These are phyloP conservation scores for Sporobolomyces roseus DNA, from an alignment of 768 basidiomycete species.

Conservation along the genomic window DNA sequence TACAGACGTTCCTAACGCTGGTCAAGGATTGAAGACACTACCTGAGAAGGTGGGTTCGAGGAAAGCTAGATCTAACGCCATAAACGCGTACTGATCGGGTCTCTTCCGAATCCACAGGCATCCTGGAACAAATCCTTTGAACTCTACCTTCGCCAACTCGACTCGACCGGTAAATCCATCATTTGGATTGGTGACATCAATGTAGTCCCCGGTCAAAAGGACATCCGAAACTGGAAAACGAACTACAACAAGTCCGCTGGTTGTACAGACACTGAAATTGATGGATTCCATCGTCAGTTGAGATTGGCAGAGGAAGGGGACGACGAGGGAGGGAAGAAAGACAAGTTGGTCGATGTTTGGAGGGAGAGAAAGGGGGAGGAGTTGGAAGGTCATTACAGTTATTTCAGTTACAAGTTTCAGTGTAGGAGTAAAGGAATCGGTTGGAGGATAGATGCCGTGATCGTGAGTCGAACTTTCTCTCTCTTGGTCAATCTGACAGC, in stretches of 20 bases:
- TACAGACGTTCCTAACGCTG: constrained; percentile 82
- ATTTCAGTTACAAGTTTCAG: constrained; percentile 62
- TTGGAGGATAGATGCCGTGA: constrained; percentile 76
- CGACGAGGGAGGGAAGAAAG: constrained; percentile 47
- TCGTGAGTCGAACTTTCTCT: constrained; percentile 21
- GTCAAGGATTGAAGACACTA: constrained; percentile 59
- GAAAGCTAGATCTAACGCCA: too few species aligned
- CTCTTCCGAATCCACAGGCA: constrained; percentile 53
- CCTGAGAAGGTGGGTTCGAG: constrained; percentile 8
- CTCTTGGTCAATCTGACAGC: too few species aligned
- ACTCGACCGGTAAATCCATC: constrained; percentile 73
- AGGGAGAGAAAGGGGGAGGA: constrained; percentile 52
- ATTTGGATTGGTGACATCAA: constrained; percentile 87
- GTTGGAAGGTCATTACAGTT: constrained; percentile 64
- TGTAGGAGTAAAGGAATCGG: constrained; percentile 68
- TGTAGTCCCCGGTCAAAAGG: constrained; percentile 69
- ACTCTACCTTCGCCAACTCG: constrained; percentile 64
- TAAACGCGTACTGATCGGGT: too few species aligned
- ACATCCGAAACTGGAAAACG: constrained; percentile 44
- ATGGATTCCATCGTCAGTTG: constrained; percentile 67
- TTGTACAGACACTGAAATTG: constrained; percentile 76
- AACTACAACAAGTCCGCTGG: constrained; percentile 89
- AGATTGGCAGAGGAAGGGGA: constrained; percentile 47
- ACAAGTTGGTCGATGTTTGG: constrained; percentile 73
- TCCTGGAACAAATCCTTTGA: constrained; percentile 76